A percentile compares a stretch with the other conserved stretches of the same genome.
These are phyloP conservation scores for Coprinellus micaceus DNA, from an alignment of 768 basidiomycete genomes.

Conservation along the genomic window DNA sequence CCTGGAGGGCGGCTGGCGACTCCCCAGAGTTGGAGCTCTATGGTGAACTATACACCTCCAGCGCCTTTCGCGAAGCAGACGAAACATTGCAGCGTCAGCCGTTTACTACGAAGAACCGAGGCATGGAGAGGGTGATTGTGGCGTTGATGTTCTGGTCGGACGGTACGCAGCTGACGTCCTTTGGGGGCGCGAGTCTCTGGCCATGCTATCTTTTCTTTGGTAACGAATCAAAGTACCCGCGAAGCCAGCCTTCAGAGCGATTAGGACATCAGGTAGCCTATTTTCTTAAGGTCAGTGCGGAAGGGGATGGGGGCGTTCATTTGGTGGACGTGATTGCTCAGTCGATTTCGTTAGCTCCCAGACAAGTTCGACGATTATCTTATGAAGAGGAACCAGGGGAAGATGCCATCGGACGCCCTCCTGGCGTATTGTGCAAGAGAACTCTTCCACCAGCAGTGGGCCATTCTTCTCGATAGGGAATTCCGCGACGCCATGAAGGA, in stretches of 20 bases:
- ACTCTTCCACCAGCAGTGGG: slow-evolving; percentile 1
- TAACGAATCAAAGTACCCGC: slow-evolving; percentile 35
- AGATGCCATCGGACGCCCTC: not conserved
- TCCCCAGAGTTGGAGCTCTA: slow-evolving; percentile 10
- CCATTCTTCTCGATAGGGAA: not conserved
- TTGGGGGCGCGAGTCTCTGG: slow-evolving; percentile 30
- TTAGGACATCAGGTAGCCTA: slow-evolving; percentile 37
- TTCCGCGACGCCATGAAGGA: not conserved
- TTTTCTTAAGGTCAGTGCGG: slow-evolving; percentile 31
- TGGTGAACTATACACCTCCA: slow-evolving; percentile 18
- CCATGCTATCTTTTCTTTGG: slow-evolving; percentile 32
- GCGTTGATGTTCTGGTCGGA: slow-evolving; percentile 30
- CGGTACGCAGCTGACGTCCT: slow-evolving; percentile 28
- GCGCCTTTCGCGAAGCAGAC: slow-evolving; percentile 17
- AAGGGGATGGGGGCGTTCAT: too few species aligned
- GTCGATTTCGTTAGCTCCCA: not conserved
- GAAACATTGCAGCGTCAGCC: not conserved
- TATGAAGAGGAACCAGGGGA: not conserved
- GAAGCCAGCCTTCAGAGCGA: slow-evolving; percentile 18
- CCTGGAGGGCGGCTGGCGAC: slow-evolving; percentile 4
- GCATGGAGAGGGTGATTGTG: slow-evolving; percentile 17
- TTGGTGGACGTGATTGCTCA: not conserved
- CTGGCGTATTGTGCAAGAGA: not conserved
- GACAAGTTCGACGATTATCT: slow-evolving; percentile 1
- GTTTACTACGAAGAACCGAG: not conserved